Base-by-base conservation (phyloP, 1,284 basidiomycete genomes). In the Xerocomus amazonicus region DNA sequence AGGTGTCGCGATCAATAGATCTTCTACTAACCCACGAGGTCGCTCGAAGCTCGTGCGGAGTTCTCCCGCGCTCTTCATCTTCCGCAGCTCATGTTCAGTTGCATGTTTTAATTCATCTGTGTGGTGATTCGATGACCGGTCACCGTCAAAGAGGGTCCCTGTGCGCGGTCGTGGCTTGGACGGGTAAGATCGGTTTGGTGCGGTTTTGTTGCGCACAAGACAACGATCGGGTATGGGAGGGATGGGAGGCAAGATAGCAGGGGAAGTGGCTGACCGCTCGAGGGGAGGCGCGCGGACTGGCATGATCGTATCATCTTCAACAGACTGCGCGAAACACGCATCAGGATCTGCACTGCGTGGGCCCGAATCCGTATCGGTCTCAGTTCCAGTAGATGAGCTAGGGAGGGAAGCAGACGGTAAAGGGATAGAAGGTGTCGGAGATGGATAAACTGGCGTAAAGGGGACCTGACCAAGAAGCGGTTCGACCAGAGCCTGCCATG, bases 1-100 rank as follows among this genome's bases (percentile, higher is more conserved):
- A 29, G 54, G 59, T n/a, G 50, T 59, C 33, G 43, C 42, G 13
- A 43, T 34, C 19, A 45, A 50, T 1, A 48, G 47, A 37, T 55
- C 53, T 37, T 57, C 64, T 12, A 51, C 41, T 33, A 60, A 37
- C 13, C 52, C 54, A 9, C 58, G 61, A 17, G 59, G 51, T 46
- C 64, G 62, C 44, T 69, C 64, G 29, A 66, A 55, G 43, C 74
- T 76, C 51, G 79, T 74, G 44, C 83, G 79, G 33, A 92, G 71
- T 59, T 90, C 87, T 27, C 89, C 90, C 10, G 90, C 90, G 61
- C 88, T 91, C 67, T 90, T 89, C 90, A 93, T 92, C 65, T 82
- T 84, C 50, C 87, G 80, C 38, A 90, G 61, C 60, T 90, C 85
- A 45, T 71, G 78, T 52, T 82, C 79, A n/a, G 70, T 69, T 51